Conservation (phyloP, 2,329 filamentous ascomycete genomes). For the Beauveria caledonica region DNA sequence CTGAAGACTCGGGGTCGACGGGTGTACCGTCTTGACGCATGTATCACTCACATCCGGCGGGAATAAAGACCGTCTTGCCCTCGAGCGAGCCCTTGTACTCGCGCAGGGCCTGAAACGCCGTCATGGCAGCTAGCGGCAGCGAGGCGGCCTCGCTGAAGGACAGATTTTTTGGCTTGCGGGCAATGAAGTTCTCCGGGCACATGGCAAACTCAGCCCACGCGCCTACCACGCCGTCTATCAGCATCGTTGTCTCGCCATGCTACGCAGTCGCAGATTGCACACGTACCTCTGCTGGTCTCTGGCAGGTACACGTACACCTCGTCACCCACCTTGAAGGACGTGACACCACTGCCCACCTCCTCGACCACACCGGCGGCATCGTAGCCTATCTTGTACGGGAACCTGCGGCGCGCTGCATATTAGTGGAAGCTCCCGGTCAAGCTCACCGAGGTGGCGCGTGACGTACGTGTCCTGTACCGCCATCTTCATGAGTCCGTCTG, state of each 20-base stretch:
- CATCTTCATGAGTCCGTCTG: slow-evolving; percentile 26
- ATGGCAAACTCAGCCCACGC: slow-evolving; percentile 29
- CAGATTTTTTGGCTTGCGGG: slow-evolving; percentile 31
- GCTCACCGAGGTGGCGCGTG: not conserved
- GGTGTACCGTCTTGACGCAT: not conserved
- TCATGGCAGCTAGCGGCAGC: slow-evolving; percentile 34
- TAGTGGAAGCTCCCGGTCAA: too few relatives aligned
- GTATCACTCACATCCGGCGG: slow-evolving; percentile 18
- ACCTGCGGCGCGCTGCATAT: not conserved
- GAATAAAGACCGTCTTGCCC: slow-evolving; percentile 24
- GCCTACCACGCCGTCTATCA: slow-evolving; percentile 17
- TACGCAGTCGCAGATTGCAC: not conserved
- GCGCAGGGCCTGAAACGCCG: slow-evolving; percentile 30
- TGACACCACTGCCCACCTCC: not conserved
- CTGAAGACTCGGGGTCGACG: not conserved
- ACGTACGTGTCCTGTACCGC: slow-evolving; percentile 24
- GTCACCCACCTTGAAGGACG: slow-evolving; percentile 1
- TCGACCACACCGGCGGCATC: slow-evolving; percentile 7
- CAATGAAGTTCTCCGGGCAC: slow-evolving; percentile 24
- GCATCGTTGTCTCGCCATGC: not conserved
- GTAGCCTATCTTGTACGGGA: slow-evolving; percentile 7
- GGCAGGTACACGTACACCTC: slow-evolving; percentile 17
- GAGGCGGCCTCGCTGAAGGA: slow-evolving; percentile 35
- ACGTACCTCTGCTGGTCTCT: slow-evolving; percentile 16
- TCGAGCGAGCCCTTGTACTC: slow-evolving; percentile 30